Evolutionary conservation across 495 filamentous ascomycete species (phyloP), one percentile per base, ranked within the genome.

Genomic region (Aspergillus steynii): DNA sequence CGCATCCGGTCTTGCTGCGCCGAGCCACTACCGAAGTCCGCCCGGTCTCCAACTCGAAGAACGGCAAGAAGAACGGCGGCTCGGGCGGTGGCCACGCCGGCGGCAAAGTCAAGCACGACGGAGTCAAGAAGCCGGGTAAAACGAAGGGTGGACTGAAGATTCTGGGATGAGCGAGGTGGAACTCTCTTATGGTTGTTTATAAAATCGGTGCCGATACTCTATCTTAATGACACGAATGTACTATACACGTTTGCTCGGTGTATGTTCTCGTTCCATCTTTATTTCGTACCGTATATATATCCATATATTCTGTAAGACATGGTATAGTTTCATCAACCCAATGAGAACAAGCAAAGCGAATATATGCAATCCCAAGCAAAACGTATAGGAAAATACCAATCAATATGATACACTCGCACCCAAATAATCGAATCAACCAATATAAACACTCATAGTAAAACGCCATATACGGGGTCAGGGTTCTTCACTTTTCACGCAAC

Each of bases 21-120:
- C 88, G 93, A 68, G 91, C 90, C 68, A 96, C 87, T 52, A 96
- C 96, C 29, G 93, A 98, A 76, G 88, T 98, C 68, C 90, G 89
- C 64, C 86, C 90, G 15, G 80, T 84, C 27, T 78, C 81, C 15
- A 76, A 73, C 58, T 67, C 64, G 47, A 82, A 81, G 68, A 67
- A 70, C 48, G 80, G 76, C 34, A 80, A 81, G 59, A 80, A 81
- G 49, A 71, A 74, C 9, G 76, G 75, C 50, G 75, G 77, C 45
- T 67, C 68, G 27, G 67, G 73, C 60, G 73, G 69, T 59, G 62
- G 61, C 25, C 45, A 55, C n/a, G 62, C 64, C 29, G 71, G 70
- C 50, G 71, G 72, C 25, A 80, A 83, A 59, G 77, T 75, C 9
- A 78, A 78, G 48, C 84, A 86, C 1, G 87, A 83, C 34, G 91